Evolutionary conservation across 140 eudicot species (phyloP).

Genomic region (Stevia rebaudiana): DNA sequence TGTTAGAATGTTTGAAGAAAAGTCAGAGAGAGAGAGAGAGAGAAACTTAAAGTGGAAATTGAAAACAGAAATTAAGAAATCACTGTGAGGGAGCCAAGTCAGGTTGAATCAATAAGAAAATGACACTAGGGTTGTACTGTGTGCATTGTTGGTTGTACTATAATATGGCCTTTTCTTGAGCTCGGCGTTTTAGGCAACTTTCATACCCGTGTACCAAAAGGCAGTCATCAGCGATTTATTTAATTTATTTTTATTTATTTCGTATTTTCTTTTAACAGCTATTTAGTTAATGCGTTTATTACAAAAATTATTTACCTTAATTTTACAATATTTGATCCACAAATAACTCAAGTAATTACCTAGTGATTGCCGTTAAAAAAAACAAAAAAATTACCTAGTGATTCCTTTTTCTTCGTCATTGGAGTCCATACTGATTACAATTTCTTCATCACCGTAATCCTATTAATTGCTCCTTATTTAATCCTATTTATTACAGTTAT

Average conservation of each 20-base stretch:
- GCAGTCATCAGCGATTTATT: not conserved
- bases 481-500: too few relatives aligned
- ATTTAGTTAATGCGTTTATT: too few relatives aligned
- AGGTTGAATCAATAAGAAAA: slow-evolving; percentile 27
- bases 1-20: slow-evolving; percentile 27
- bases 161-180: slow-evolving; percentile 5
- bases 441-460: too few relatives aligned
- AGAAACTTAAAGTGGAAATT: slow-evolving; percentile 8
- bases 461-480: too few relatives aligned
- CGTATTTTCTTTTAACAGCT: not conserved
- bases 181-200: slow-evolving; percentile 19
- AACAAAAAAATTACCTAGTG: too few relatives aligned
- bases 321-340: too few relatives aligned
- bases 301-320: too few relatives aligned
- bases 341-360: too few relatives aligned
- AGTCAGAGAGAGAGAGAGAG: slow-evolving; percentile 19
- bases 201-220: slow-evolving; percentile 11
- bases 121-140: slow-evolving; percentile 15
- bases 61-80: slow-evolving; percentile 18
- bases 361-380: too few relatives aligned
- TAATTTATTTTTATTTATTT: not conserved
- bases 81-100: slow-evolving; percentile 37
- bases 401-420: too few relatives aligned
- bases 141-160: slow-evolving; percentile 21
- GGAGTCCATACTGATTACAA: too few relatives aligned